Base-by-base conservation (phyloP, 163 green algal species). In the Scenedesmus sp. region DNA sequence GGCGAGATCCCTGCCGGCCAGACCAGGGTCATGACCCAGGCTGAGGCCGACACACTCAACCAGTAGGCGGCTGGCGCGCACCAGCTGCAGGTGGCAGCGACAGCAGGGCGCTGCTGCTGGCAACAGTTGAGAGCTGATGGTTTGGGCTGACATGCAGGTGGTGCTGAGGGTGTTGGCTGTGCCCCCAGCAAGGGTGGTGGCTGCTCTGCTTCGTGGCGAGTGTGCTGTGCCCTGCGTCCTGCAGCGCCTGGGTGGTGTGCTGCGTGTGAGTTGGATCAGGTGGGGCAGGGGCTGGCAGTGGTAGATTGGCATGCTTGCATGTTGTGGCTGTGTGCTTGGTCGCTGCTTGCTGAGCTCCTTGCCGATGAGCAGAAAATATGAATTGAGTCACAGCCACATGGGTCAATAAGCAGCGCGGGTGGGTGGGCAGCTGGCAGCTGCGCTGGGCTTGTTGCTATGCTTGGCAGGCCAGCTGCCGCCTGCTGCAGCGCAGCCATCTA, bases 41-140 rank as follows among this genome's bases (percentile, higher is more conserved):
- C 59, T 35, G 88, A 92, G 88, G 88, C 80, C 26, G 88, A 92
- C 46, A n/a, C 44, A 16, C 80, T 92, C 3, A 92, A 92, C 86
- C 81, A 88, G 88, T 92, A 83, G 59, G 37, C 81, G 46, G 16
- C 37, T 12, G 6, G 13, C 37, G n/a, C n/a, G n/a, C n/a, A n/a
- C n/a, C n/a, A 18, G 35, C 37, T 18, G 37, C 37, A 16, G 76
- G 76, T 40, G 76, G 37, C 76, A 15, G 76, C 43, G 46, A 65
- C 26, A 22, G 9, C 30, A 35, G 9, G 20, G 9, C 51, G 40
- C 30, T 49, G 42, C 33, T 51, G 15, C 81, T 87, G 37, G n/a
- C 4, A 6, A 33, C n/a, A 46, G 30, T 5, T 9, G 59, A 72
- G 59, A 72, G 59, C 43, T 42, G 26, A 6, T 68, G 44, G 22